Conservation (phyloP, 306 rosid species). For the Corylus heterophylla region DNA sequence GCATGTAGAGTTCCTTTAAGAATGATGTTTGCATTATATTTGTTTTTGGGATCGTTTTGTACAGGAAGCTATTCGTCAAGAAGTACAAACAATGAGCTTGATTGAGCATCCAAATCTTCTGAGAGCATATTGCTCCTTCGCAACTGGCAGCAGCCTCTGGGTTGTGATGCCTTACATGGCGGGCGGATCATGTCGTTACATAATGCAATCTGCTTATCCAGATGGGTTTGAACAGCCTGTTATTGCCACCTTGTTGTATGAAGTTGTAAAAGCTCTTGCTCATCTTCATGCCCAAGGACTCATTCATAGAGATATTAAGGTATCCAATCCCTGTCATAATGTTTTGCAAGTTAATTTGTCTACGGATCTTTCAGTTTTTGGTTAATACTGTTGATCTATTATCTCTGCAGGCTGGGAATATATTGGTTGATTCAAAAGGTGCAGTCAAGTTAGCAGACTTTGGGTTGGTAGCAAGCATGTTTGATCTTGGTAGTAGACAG, state of each 20-base stretch:
- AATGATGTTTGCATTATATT: too few species aligned
- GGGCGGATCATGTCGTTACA: constrained; percentile 92
- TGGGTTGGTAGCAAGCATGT: constrained; percentile 92
- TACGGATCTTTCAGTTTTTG: not conserved
- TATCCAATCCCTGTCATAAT: constrained; percentile 9
- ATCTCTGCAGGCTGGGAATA: constrained; percentile 81
- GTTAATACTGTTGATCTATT: not conserved
- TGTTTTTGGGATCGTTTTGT: too few species aligned
- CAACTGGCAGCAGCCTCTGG: constrained; percentile 86
- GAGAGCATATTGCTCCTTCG: constrained; percentile 86
- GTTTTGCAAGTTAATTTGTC: not conserved
- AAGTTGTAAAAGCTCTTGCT: constrained; percentile 90
- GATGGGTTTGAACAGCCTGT: constrained; percentile 91
- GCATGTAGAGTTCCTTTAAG: too few species aligned
- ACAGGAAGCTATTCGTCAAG: constrained; percentile 89
- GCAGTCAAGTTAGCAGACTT: constrained; percentile 89
- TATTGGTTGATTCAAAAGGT: constrained; percentile 77
- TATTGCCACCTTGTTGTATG: constrained; percentile 80
- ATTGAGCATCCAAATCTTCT: constrained; percentile 76
- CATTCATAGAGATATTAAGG: constrained; percentile 96
- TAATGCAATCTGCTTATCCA: constrained; percentile 74
- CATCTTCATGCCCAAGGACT: constrained; percentile 88
- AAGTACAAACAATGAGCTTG: constrained; percentile 82
- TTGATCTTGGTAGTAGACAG: constrained; percentile 81
- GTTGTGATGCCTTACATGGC: constrained; percentile 98